Conservation (phyloP, 495 filamentous ascomycete genomes). For the Xanthoparmelia taractica region DNA sequence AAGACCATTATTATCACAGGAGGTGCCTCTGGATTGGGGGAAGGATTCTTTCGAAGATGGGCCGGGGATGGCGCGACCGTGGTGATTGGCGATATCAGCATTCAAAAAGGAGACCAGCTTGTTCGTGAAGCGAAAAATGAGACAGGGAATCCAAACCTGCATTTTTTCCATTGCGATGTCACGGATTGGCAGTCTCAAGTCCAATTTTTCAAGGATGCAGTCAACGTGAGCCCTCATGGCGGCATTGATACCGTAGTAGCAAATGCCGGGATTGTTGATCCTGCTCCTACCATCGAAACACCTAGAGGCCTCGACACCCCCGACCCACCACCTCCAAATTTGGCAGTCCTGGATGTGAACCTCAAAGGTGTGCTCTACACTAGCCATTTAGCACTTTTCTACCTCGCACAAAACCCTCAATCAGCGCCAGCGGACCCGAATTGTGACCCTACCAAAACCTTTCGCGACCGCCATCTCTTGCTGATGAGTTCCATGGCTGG, state of each 20-base stretch:
- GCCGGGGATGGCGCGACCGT: conserved; percentile 40
- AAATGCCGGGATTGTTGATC: conserved; percentile 52
- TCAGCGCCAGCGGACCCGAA: conserved; percentile 22
- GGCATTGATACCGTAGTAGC: conserved; percentile 56
- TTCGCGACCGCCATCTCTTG: conserved; percentile 28
- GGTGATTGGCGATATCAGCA: conserved; percentile 43
- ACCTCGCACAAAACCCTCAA: conserved; percentile 25
- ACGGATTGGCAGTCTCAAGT: conserved; percentile 53
- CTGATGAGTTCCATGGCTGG: conserved; percentile 28
- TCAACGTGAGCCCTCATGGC: conserved; percentile 43
- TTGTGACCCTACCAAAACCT: conserved; percentile 15
- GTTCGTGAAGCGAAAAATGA: conserved; percentile 29
- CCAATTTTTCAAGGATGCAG: conserved; percentile 49
- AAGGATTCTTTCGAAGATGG: conserved; percentile 37
- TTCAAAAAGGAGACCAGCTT: conserved; percentile 32
- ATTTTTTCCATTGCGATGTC: conserved; percentile 51
- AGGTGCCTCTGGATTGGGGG: conserved; percentile 43
- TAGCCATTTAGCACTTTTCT: conserved; percentile 49
- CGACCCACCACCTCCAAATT: conserved; percentile 43
- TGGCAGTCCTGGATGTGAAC: conserved; percentile 53
- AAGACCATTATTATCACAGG: conserved; percentile 47
- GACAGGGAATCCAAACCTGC: conserved; percentile 36
- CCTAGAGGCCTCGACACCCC: conserved; percentile 31
- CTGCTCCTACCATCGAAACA: conserved; percentile 17
- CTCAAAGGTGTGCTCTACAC: conserved; percentile 58